phyloP scores from a whole-genome alignment of 2,329 filamentous ascomycete species.

The Alternaria sp. region DNA sequence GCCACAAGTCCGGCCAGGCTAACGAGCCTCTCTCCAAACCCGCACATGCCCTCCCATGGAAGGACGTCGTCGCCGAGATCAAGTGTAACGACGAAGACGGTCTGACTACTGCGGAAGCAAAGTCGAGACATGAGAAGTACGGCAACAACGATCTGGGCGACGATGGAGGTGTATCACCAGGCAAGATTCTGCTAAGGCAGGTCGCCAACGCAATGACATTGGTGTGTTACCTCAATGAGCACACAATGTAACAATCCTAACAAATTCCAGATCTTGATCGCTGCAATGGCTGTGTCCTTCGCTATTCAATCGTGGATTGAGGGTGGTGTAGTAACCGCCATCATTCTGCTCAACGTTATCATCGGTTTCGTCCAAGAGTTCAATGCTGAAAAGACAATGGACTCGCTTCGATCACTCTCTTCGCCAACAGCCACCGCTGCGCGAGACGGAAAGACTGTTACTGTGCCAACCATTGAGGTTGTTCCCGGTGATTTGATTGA shows the following conservation, averaged over 20 bases:
- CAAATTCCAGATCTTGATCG: slow-evolving; percentile 47
- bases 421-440: slow-evolving; percentile 56
- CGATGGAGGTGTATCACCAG: slow-evolving; percentile 72
- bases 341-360: slow-evolving; percentile 54
- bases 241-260: background rate
- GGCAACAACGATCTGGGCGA: slow-evolving; percentile 76
- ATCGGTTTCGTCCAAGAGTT: slow-evolving; percentile 57
- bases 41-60: slow-evolving; percentile 66
- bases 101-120: slow-evolving; percentile 66
- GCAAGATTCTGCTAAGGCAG: slow-evolving; percentile 76
- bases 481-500: slow-evolving; percentile 72
- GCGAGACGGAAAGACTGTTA: slow-evolving; percentile 60
- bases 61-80: slow-evolving; percentile 62
- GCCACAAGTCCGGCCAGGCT: slow-evolving; percentile 54
- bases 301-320: slow-evolving; percentile 56
- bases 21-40: slow-evolving; percentile 64
- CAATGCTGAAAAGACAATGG: slow-evolving; percentile 57
- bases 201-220: slow-evolving; percentile 80
- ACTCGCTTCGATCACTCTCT: slow-evolving; percentile 52
- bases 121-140: slow-evolving; percentile 51
- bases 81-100: slow-evolving; percentile 71
- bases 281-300: slow-evolving; percentile 56
- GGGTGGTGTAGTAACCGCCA: slow-evolving; percentile 55
- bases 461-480: slow-evolving; percentile 63
- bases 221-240: slow-evolving; percentile 48